Conservation (phyloP, 192 early-diverging fungal genomes). For the Backusella parvicylindrica region DNA sequence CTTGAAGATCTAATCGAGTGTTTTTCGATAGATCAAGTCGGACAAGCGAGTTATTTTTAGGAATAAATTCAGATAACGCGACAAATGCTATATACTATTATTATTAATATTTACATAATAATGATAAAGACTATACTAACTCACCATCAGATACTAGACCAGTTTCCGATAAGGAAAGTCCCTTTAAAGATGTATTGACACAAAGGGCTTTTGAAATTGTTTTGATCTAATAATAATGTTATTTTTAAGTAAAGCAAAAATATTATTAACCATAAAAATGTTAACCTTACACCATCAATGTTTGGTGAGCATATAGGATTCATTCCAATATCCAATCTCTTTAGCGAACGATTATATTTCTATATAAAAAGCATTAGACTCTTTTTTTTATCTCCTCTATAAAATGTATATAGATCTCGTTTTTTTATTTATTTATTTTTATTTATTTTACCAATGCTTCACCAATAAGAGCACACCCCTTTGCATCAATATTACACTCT, state of each 20-base stretch:
- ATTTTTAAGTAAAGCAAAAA: not conserved
- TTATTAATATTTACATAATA: not conserved
- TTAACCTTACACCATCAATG: slow-evolving; percentile 26
- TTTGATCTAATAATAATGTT: slow-evolving; percentile 26
- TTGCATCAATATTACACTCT: slow-evolving; percentile 50
- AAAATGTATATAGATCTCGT: no score
- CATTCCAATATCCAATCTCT: slow-evolving; percentile 38
- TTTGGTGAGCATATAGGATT: slow-evolving; percentile 38
- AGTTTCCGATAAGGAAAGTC: slow-evolving; percentile 29
- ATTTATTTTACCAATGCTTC: slow-evolving; percentile 48
- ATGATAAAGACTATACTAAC: not conserved
- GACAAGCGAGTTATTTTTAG: slow-evolving; percentile 64
- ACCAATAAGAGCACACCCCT: slow-evolving; percentile 39
- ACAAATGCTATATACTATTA: slow-evolving; percentile 49
- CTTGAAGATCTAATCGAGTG: slow-evolving; percentile 71
- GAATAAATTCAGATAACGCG: slow-evolving; percentile 76
- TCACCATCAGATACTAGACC: slow-evolving; percentile 19
- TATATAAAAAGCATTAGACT: not conserved
- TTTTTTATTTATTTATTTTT: no score
- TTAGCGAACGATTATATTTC: slow-evolving; percentile 48
- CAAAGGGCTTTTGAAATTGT: slow-evolving; percentile 39
- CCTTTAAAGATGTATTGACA: slow-evolving; percentile 44
- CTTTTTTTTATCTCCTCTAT: not conserved
- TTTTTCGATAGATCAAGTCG: slow-evolving; percentile 78
- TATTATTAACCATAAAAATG: not conserved